A percentile compares a stretch with the other conserved stretches of the same genome.
These are phyloP conservation scores for Thraustochytrium striatum DNA, from an alignment of 352 stramenopile genomes.

Conservation along the genomic window DNA sequence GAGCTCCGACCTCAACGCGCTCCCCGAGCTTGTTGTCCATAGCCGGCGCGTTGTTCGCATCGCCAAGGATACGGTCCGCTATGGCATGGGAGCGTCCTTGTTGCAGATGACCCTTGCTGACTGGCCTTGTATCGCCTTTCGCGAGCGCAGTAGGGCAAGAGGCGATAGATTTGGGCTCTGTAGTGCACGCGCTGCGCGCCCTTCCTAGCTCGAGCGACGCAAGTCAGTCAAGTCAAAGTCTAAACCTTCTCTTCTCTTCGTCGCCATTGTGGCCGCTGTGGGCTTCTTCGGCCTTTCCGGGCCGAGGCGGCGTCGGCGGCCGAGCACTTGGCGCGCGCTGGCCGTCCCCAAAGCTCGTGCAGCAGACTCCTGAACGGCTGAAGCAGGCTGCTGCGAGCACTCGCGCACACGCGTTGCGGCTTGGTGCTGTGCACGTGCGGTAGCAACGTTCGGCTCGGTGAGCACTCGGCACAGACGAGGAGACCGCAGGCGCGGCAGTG, in stretches of 20 bases:
- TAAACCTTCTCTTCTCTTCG: too few relatives aligned
- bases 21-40: not conserved
- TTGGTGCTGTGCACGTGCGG: constrained; percentile 58
- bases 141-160: constrained; percentile 36
- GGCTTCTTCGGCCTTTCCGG: too few relatives aligned
- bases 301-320: not conserved
- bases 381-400: not conserved
- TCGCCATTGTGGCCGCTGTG: too few relatives aligned
- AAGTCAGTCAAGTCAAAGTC: too few relatives aligned
- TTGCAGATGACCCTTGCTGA: constrained; percentile 5
- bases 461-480: constrained; percentile 53
- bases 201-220: too few relatives aligned
- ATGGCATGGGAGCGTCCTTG: constrained; percentile 32
- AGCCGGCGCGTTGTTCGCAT: constrained; percentile 26
- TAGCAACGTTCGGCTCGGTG: constrained; percentile 60
- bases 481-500: constrained; percentile 53
- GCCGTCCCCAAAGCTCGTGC: not conserved
- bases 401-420: constrained; percentile 65
- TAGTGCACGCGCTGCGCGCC: constrained; percentile 8
- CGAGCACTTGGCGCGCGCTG: not conserved
- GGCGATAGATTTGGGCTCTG: constrained; percentile 23
- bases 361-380: not conserved
- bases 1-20: constrained; percentile 1
- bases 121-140: constrained; percentile 23
- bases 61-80: not conserved